Evolutionary conservation across 495 filamentous ascomycete genomes (phyloP).

Genomic region (Penicillium lagena): DNA sequence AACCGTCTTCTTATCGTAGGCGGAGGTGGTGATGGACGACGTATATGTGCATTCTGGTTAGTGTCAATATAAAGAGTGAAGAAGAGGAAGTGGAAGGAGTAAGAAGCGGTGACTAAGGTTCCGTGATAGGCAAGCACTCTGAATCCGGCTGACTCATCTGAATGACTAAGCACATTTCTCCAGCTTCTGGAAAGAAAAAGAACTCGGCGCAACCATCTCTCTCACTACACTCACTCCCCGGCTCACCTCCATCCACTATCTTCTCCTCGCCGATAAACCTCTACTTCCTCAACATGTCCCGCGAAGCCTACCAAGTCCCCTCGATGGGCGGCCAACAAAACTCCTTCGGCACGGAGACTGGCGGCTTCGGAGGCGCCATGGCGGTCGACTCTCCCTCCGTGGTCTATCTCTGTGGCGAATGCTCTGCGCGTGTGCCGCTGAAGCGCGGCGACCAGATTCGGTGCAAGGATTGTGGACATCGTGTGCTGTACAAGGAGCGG

Average conservation of each 20-base stretch:
- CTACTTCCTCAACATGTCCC: conserved; percentile 29
- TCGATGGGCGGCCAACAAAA: conserved; percentile 25
- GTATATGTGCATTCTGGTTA: no score
- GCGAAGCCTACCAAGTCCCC: conserved; percentile 46
- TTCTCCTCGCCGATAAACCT: background rate
- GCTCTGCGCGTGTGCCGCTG: conserved; percentile 72
- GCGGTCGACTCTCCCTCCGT: conserved; percentile 46
- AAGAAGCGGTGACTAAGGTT: no score
- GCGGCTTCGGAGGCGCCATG: conserved; percentile 15
- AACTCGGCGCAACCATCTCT: background rate
- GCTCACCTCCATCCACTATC: conserved; percentile 3
- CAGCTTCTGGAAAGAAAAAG: conserved; percentile 7
- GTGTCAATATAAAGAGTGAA: no score
- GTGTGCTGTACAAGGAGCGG: conserved; percentile 94
- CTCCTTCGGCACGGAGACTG: conserved; percentile 30
- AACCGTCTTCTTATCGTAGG: no score
- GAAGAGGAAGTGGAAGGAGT: no score
- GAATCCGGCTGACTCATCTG: no score
- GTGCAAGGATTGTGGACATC: conserved; percentile 93
- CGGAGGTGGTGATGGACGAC: no score
- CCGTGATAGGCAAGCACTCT: no score
- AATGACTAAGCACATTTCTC: no score
- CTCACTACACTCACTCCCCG: background rate
- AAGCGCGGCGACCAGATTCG: conserved; percentile 83
- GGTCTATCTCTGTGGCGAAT: conserved; percentile 90